Percentiles rank a stretch among this genome's conserved stretches.
Conservation (phyloP, 352 stramenopile genomes). For the Phytopythium helicoides region DNA sequence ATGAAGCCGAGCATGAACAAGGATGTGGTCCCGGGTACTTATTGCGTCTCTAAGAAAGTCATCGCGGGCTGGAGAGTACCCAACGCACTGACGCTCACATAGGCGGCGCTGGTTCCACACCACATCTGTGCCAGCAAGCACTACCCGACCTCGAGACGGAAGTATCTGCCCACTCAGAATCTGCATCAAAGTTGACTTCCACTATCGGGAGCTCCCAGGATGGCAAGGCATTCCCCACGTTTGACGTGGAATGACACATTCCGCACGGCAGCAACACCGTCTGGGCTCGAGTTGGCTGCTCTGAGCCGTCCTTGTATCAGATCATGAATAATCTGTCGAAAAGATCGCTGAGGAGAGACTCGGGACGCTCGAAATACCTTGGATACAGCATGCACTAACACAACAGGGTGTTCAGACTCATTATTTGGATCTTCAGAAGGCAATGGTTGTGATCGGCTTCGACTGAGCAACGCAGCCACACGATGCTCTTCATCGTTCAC, state of each 20-base stretch:
- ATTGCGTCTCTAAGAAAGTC: conserved; percentile 14
- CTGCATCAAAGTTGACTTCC: conserved; percentile 15
- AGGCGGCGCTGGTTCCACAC: conserved; percentile 16
- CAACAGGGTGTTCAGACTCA: neutral
- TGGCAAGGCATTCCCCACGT: conserved; percentile 15
- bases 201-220: conserved; percentile 10
- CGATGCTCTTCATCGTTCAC: neutral
- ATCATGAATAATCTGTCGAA: neutral
- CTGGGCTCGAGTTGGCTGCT: too few relatives aligned
- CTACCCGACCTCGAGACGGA: conserved; percentile 9
- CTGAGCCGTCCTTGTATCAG: too few relatives aligned
- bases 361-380: conserved; percentile 5
- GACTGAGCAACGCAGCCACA: neutral
- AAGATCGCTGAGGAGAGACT: neutral
- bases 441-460: neutral
- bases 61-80: conserved; percentile 71
- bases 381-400: conserved; percentile 7
- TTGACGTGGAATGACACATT: conserved; percentile 13
- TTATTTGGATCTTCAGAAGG: neutral
- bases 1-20: conserved; percentile 5
- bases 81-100: conserved; percentile 26
- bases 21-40: conserved; percentile 8
- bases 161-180: conserved; percentile 19
- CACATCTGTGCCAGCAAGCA: conserved; percentile 17
- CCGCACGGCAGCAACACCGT: neutral